Conservation (phyloP, 176 grass and related monocot genomes). For the Oryza nivara region DNA sequence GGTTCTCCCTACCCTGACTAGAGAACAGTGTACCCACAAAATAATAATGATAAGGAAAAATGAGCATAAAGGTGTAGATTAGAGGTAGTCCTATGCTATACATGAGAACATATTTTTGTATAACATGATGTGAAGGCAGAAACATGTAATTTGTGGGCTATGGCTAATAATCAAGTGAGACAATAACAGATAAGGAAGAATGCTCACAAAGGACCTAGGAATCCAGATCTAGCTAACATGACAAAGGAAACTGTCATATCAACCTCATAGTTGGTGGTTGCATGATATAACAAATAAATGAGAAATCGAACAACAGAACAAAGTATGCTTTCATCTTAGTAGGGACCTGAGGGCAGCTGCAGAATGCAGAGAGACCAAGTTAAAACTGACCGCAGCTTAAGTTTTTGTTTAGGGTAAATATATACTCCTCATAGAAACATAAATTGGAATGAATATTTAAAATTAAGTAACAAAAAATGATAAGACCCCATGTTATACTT, state of each 20-base stretch:
- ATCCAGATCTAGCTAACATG: neutral
- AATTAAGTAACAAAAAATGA: neutral
- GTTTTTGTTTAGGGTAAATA: neutral
- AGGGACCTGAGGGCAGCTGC: neutral
- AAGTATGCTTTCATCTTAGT: constrained; percentile 8
- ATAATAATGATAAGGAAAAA: neutral
- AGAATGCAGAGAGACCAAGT: neutral
- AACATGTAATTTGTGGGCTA: neutral
- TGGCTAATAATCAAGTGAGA: constrained; percentile 1
- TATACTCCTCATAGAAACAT: neutral
- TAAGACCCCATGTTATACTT: neutral
- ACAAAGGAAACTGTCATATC: constrained; percentile 13
- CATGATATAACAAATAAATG: neutral
- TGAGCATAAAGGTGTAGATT: neutral
- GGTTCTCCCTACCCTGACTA: neutral
- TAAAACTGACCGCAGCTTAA: neutral
- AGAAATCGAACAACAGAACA: constrained; percentile 6
- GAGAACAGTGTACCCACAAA: neutral
- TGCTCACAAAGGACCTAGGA: neutral
- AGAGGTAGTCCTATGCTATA: neutral
- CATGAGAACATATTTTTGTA: neutral
- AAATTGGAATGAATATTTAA: neutral
- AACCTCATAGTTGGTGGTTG: neutral
- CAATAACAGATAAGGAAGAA: neutral
- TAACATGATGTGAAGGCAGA: neutral